Base-by-base conservation (phyloP, 2,329 filamentous ascomycete genomes). In the Cadophora luteo-olivacea region DNA sequence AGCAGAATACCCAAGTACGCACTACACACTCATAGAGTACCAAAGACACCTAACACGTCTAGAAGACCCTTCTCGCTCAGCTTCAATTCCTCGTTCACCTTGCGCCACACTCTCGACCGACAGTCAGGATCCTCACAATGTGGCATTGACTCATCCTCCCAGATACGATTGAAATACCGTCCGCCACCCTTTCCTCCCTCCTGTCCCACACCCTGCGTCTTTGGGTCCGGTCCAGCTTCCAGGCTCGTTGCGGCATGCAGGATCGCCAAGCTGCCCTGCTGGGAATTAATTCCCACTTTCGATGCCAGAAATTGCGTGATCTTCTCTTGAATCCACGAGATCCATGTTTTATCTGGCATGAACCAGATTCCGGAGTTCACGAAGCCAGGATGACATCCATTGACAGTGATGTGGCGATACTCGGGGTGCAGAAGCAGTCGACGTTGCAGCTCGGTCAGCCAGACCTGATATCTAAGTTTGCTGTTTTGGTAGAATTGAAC, bases 381-480 rank as follows among this genome's bases (percentile, higher is more conserved):
- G 49, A 72, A 78, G 41, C 77, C 77, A 6, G 77, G 77, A 66
- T 79, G 76, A 11, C 78, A 71, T 49, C 77, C 77, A 29, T 77
- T 72, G 66, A 79, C 69, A 24, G 72, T 74, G 68, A 79, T 72
- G 68, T 77, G 76, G n/a, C 65, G 67, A 67, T 75, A 76, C n/a
- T 71, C 67, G 4, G 66, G 54, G n/a, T 71, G 57, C 2, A 58
- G 63, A 16, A 73, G 61, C 3, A 78, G 62, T 6, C 77, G 75
- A 6, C 61, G 49, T 54, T 78, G 76, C 58, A 79, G 68, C 67
- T 78, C 77, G 8, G 75, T 73, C 6, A 78, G 69, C 77, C 77
- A 79, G 61, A 73, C 73, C 68, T 79, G 77, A 63, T 76, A 78
- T 68, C 75, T 77, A 0, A 79, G 72, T 65, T 79, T 79, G 72